Percentiles rank a stretch among this genome's conserved stretches.
These are phyloP conservation scores for Ceratocystis papillata DNA, from an alignment of 2,329 filamentous ascomycete genomes.

Conservation along the genomic window DNA sequence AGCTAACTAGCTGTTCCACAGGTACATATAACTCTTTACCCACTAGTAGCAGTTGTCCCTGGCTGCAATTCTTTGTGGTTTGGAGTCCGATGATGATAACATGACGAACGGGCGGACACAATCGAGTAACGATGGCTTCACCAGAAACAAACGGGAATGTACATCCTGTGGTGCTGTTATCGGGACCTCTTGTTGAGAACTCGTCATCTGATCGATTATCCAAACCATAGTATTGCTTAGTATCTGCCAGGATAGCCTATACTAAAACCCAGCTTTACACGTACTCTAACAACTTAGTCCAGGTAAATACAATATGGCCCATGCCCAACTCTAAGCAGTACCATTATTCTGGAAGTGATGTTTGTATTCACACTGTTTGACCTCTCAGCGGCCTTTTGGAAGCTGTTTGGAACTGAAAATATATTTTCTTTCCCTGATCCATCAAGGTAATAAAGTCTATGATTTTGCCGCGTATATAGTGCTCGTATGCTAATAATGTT, in stretches of 20 bases:
- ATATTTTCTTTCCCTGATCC: conserved; percentile 27
- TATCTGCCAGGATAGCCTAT: conserved; percentile 26
- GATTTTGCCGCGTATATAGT: too few species aligned
- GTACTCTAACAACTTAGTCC: conserved; percentile 30
- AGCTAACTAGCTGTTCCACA: conserved; percentile 21
- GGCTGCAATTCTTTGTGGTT: background rate
- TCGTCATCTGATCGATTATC: conserved; percentile 51
- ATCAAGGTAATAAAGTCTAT: conserved; percentile 4
- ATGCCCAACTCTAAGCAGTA: conserved; percentile 19
- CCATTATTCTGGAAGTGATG: conserved; percentile 30
- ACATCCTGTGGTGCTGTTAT: conserved; percentile 46
- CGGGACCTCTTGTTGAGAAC: conserved; percentile 52
- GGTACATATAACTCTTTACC: conserved; percentile 22
- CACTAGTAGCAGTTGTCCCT: background rate
- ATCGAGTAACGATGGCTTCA: conserved; percentile 41
- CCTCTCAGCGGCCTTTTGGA: conserved; percentile 32
- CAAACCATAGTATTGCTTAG: conserved; percentile 26
- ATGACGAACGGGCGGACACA: conserved; percentile 64
- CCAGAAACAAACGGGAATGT: conserved; percentile 49
- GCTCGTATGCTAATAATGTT: conserved; percentile 9
- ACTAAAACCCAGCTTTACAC: background rate
- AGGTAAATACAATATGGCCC: conserved; percentile 32
- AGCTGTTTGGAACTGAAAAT: conserved; percentile 41
- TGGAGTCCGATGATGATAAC: conserved; percentile 45
- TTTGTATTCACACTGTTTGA: conserved; percentile 52